A percentile compares a stretch with the other conserved stretches of the same genome.
These are phyloP conservation scores for Apophysomyces elegans DNA, from an alignment of 371 early-diverging fungal genomes.

Conservation along the genomic window DNA sequence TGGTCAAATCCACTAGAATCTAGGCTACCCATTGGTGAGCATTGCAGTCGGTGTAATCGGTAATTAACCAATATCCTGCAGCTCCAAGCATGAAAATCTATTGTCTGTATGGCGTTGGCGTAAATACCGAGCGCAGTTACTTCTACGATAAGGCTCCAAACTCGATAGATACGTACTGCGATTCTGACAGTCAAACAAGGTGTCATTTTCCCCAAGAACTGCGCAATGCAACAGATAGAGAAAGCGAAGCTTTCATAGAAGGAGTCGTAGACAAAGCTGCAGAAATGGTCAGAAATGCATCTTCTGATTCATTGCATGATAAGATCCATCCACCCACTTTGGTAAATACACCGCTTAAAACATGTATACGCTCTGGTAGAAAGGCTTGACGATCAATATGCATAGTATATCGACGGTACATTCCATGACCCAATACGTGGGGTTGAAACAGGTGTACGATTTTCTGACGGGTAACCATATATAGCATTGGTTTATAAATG, in stretches of 20 bases:
- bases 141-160: conserved; percentile 45
- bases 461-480: conserved; percentile 52
- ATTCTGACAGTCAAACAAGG: conserved; percentile 1
- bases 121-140: conserved; percentile 83
- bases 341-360: neutral
- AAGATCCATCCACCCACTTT: neutral
- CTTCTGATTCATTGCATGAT: neutral
- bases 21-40: conserved; percentile 72
- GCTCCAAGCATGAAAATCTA: conserved; percentile 81
- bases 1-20: conserved; percentile 92
- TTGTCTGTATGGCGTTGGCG: conserved; percentile 84
- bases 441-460: conserved; percentile 60
- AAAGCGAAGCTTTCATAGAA: conserved; percentile 9
- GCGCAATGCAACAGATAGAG: neutral
- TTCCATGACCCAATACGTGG: conserved; percentile 40
- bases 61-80: conserved; percentile 2
- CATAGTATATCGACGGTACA: conserved; percentile 50
- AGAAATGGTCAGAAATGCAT: neutral
- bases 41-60: neutral
- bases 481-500: neutral
- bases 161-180: conserved; percentile 9
- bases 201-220: neutral
- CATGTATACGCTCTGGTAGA: conserved; percentile 4
- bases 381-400: neutral
- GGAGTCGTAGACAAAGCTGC: conserved; percentile 1